Conservation (phyloP, 2,329 filamentous ascomycete genomes). For the Xylariales sp. region DNA sequence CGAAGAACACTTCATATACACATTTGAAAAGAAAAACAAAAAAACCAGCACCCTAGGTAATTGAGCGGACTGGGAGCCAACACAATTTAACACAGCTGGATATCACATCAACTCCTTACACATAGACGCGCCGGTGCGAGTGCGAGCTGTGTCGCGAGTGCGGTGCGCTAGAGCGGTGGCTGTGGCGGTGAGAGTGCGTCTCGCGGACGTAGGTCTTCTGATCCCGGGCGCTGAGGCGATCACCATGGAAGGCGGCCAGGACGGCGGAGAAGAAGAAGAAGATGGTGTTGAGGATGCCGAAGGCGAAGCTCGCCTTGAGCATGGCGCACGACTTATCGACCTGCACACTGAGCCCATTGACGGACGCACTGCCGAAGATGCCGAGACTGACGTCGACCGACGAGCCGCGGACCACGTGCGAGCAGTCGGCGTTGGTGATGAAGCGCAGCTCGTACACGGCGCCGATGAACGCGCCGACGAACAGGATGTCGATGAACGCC, state of each 20-base stretch:
- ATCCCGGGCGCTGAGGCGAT: constrained; percentile 53
- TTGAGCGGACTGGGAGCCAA: too few species aligned
- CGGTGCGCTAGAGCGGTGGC: constrained; percentile 56
- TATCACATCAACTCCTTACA: constrained; percentile 48
- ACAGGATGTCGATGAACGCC: constrained; percentile 68
- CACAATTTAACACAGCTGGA: background rate
- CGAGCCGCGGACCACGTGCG: constrained; percentile 62
- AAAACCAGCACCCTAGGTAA: background rate
- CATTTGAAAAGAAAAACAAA: background rate
- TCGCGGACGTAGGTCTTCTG: constrained; percentile 56
- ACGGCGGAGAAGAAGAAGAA: constrained; percentile 83
- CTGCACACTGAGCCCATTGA: constrained; percentile 63
- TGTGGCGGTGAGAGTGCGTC: constrained; percentile 60
- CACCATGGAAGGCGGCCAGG: constrained; percentile 72
- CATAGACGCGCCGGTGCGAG: constrained; percentile 64
- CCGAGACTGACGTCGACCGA: constrained; percentile 70
- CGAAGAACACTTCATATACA: constrained; percentile 32
- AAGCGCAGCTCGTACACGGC: constrained; percentile 69
- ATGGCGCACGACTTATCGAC: constrained; percentile 85
- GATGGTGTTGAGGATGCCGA: constrained; percentile 87
- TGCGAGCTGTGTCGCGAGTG: constrained; percentile 57
- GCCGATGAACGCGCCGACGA: constrained; percentile 73
- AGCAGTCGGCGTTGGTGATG: constrained; percentile 75
- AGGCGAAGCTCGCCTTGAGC: constrained; percentile 90
- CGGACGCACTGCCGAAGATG: constrained; percentile 65